These are phyloP conservation scores for Annona squamosa DNA, from an alignment of 164 flowering plant species.

Conservation along the genomic window DNA sequence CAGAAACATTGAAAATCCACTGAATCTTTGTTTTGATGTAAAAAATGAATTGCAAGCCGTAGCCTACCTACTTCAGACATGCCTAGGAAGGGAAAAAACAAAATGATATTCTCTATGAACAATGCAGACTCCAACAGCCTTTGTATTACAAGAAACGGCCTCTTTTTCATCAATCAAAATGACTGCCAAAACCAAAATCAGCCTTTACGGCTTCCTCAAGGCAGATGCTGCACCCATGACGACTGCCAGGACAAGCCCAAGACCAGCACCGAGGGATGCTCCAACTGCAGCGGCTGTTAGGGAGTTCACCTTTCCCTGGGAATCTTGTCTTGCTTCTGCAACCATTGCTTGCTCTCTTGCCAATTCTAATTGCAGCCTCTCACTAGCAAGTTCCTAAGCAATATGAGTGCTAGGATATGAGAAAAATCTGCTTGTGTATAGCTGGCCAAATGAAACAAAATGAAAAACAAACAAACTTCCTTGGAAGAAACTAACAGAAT, in stretches of 20 bases:
- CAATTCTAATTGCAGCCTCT: slow-evolving; percentile 54
- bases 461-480: background rate
- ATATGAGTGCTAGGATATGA: background rate
- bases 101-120: background rate
- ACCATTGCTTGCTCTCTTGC: slow-evolving; percentile 46
- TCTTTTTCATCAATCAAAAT: background rate
- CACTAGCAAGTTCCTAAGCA: slow-evolving; percentile 65
- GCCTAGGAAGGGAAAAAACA: background rate
- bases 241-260: slow-evolving; percentile 78
- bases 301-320: slow-evolving; percentile 45
- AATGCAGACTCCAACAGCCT: background rate
- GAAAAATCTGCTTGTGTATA: background rate
- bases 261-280: slow-evolving; percentile 85
- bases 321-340: slow-evolving; percentile 30
- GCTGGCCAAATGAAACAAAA: background rate
- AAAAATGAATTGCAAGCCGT: background rate
- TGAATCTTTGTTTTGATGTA: background rate
- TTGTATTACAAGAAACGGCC: background rate
- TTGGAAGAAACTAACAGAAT: background rate
- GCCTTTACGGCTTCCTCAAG: slow-evolving; percentile 68
- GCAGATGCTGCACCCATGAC: slow-evolving; percentile 99
- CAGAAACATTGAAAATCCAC: too few species aligned
- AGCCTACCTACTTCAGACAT: background rate
- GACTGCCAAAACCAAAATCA: background rate
- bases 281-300: slow-evolving; percentile 72